Conservation (phyloP, 305 asterid species). For the Stenogyne calaminthoides region DNA sequence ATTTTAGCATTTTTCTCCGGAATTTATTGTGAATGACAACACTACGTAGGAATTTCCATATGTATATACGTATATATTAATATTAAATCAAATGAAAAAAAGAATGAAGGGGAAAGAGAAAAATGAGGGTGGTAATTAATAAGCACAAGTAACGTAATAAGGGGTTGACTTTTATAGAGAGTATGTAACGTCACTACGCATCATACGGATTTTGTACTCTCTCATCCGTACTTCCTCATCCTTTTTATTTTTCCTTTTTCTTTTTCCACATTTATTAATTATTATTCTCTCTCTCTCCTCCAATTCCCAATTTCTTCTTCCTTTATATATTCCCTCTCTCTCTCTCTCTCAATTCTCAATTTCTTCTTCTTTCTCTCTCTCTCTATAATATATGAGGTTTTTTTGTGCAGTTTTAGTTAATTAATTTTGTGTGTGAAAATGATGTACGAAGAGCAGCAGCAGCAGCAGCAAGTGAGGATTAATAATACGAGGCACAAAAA, state of each 20-base stretch:
- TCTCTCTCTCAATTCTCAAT: not conserved
- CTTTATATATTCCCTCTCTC: not conserved
- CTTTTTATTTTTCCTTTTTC: not conserved
- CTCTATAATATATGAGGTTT: not conserved
- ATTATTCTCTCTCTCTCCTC: not conserved
- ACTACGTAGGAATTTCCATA: not conserved
- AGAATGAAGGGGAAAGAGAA: not conserved
- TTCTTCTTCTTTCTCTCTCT: not conserved
- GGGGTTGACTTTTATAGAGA: slow-evolving; percentile 36
- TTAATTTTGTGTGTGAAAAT: slow-evolving; percentile 23
- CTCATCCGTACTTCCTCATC: slow-evolving; percentile 29
- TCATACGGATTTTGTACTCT: slow-evolving; percentile 42
- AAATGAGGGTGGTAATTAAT: too few relatives aligned
- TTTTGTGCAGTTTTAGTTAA: not conserved
- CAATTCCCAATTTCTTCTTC: not conserved
- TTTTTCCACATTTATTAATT: not conserved
- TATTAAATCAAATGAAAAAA: too few relatives aligned
- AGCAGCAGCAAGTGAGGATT: slow-evolving; percentile 31
- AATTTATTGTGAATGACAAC: not conserved
- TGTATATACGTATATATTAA: too few relatives aligned
- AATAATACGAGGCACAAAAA: slow-evolving; percentile 19
- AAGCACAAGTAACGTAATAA: slow-evolving; percentile 19
- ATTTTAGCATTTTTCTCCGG: too few relatives aligned
- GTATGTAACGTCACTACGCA: slow-evolving; percentile 32
- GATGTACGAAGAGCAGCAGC: slow-evolving; percentile 51